A percentile compares a stretch with the other conserved stretches of the same genome.
phyloP scores from a whole-genome alignment of 2,329 filamentous ascomycete species.

The Fusarium verticillioides region DNA sequence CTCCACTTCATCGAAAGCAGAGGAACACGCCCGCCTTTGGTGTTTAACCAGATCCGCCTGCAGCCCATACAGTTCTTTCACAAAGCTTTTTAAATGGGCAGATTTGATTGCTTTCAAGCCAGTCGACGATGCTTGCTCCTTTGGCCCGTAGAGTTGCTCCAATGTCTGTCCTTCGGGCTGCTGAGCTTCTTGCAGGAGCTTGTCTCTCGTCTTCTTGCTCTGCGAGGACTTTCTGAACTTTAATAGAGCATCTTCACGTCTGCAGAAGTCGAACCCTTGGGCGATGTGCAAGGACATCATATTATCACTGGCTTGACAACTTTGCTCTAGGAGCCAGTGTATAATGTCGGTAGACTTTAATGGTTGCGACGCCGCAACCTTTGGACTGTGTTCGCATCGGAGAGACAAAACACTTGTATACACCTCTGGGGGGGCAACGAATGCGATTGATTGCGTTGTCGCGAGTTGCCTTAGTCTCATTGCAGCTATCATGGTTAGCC shows the following conservation, averaged over 20 bases:
- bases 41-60: neutral
- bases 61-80: neutral
- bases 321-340: conserved; percentile 72
- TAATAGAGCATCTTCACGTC: conserved; percentile 60
- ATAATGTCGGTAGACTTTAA: conserved; percentile 48
- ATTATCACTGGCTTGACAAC: conserved; percentile 68
- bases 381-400: conserved; percentile 49
- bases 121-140: neutral
- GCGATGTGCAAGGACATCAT: conserved; percentile 67
- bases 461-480: conserved; percentile 72
- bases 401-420: conserved; percentile 64
- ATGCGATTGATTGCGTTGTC: conserved; percentile 64
- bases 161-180: conserved; percentile 68
- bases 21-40: conserved; percentile 47
- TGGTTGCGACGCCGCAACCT: neutral
- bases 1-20: conserved; percentile 69
- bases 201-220: conserved; percentile 47
- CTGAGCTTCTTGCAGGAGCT: conserved; percentile 45
- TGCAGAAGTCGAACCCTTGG: conserved; percentile 71
- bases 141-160: conserved; percentile 64
- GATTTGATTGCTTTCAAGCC: neutral
- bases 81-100: neutral
- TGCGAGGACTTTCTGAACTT: conserved; percentile 56
- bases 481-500: conserved; percentile 58
- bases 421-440: conserved; percentile 69